phyloP scores from a whole-genome alignment of 176 grass and related monocot species.

The Ensete glaucum region DNA sequence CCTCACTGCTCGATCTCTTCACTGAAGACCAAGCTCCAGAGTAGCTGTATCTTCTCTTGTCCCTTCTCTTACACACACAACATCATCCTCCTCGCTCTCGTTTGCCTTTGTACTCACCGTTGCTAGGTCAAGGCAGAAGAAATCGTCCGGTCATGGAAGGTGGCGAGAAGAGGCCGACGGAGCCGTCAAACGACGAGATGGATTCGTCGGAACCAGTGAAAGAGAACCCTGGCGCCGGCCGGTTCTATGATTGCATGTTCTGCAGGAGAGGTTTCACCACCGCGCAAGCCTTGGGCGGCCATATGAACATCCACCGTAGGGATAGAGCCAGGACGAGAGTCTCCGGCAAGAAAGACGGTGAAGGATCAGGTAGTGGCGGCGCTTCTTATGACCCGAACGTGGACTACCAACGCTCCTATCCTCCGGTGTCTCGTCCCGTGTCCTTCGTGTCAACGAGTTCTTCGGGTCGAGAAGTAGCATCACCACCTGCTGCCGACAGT shows the following conservation, averaged over 20 bases:
- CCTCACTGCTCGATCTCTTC: background rate
- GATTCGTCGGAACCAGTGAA: background rate
- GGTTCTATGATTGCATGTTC: background rate
- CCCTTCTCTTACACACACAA: background rate
- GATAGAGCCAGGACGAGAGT: background rate
- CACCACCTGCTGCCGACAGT: too few species aligned
- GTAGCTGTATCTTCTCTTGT: background rate
- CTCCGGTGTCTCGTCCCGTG: too few species aligned
- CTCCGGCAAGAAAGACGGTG: too few species aligned
- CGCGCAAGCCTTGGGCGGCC: background rate
- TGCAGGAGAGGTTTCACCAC: background rate
- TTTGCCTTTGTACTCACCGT: background rate
- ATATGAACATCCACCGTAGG: background rate
- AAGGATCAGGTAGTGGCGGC: too few species aligned
- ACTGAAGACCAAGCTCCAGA: background rate
- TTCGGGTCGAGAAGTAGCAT: too few species aligned
- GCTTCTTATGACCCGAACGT: background rate
- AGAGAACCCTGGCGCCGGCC: background rate
- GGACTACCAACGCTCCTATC: too few species aligned
- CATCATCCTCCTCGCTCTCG: background rate
- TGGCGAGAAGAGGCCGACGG: background rate
- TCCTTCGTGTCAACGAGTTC: too few species aligned
- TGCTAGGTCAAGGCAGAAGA: background rate
- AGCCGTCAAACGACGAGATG: background rate
- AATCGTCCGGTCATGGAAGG: background rate